Evolutionary conservation across 768 basidiomycete genomes (phyloP).

Genomic region (Sporobolomyces phaffii): DNA sequence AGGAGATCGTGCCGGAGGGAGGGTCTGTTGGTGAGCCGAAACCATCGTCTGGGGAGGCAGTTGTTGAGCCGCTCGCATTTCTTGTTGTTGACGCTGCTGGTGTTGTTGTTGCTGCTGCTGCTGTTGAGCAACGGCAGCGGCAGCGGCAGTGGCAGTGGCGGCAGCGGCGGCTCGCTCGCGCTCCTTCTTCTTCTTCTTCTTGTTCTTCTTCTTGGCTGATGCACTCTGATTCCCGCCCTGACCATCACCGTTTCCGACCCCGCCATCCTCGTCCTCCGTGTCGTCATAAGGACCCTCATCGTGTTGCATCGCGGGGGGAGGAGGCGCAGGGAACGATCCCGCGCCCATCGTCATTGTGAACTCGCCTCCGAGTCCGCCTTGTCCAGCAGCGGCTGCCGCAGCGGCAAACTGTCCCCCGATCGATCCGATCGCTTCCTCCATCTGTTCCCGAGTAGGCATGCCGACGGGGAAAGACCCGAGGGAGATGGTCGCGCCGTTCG

Average conservation of each 20-base stretch:
- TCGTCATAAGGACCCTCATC: slow-evolving; percentile 16
- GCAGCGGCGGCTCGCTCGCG: slow-evolving; percentile 29
- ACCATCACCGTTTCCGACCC: neutral
- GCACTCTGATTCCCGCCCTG: slow-evolving; percentile 3
- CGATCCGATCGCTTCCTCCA: slow-evolving; percentile 37
- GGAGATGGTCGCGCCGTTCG: slow-evolving; percentile 38
- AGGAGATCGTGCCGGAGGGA: slow-evolving; percentile 37
- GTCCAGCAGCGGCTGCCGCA: slow-evolving; percentile 12
- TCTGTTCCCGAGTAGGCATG: slow-evolving; percentile 40
- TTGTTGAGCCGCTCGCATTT: slow-evolving; percentile 37
- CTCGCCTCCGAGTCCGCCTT: slow-evolving; percentile 24
- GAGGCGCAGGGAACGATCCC: slow-evolving; percentile 12
- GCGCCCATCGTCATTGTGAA: slow-evolving; percentile 32
- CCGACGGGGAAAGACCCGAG: slow-evolving; percentile 40
- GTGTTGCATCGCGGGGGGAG: neutral
- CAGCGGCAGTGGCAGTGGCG: slow-evolving; percentile 16
- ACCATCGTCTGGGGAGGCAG: slow-evolving; percentile 42
- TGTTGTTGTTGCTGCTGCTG: slow-evolving; percentile 12
- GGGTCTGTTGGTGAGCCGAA: slow-evolving; percentile 29
- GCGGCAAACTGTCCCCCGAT: slow-evolving; percentile 31
- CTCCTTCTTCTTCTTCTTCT: slow-evolving; percentile 51
- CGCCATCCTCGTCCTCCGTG: slow-evolving; percentile 33
- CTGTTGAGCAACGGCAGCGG: slow-evolving; percentile 9
- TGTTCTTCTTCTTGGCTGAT: slow-evolving; percentile 54
- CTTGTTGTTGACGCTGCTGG: slow-evolving; percentile 1